Evolutionary conservation across 192 early-diverging fungal species (phyloP), one percentile per base, ranked within the genome.

Genomic region (Backusella luteola): DNA sequence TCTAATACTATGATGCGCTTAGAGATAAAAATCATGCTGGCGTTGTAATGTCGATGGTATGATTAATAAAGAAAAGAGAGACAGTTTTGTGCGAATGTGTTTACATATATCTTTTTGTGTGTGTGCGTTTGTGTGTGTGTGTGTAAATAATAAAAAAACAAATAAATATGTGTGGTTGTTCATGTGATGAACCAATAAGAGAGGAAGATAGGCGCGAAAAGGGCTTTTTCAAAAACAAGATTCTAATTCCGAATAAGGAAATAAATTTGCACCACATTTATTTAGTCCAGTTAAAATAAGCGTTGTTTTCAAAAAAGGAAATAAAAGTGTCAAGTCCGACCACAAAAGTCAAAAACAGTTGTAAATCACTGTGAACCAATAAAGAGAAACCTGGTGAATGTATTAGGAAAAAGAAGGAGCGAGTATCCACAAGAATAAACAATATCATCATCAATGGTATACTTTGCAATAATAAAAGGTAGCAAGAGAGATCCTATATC

Each of bases 401-500:
- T 63, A 63, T 63, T 29, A 63, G 56, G 56, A 63, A 63, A 63
- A 63, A 63, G 56, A 63, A 63, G 56, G 56, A 63, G 56, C 56
- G 23, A 23, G 11, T 12, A 14, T 29, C 56, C 11, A 63, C 9
- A 63, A 63, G 9, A 63, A 26, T 29, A 63, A 63, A 29, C 3
- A 29, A 21, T 29, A 63, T 23, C 12, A n/a, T 21, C 19, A n/a
- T 63, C 26, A 29, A 21, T 63, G n/a, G 1, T n/a, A 49, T 49
- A 49, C 6, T 49, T n/a, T 49, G 5, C 46, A n/a, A n/a, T 19
- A 49, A 49, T 49, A 6, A 6, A 49, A 49, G 17, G 19, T 17
- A n/a, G 17, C 19, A n/a, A 49, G 19, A 49, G 6, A 1, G 1
- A 19, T 17, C 3, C 11, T 44, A 15, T 17, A 44, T 44, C 14